These are phyloP conservation scores for Mallotus nudiflorus DNA, from an alignment of 345 rosid species.

Conservation along the genomic window DNA sequence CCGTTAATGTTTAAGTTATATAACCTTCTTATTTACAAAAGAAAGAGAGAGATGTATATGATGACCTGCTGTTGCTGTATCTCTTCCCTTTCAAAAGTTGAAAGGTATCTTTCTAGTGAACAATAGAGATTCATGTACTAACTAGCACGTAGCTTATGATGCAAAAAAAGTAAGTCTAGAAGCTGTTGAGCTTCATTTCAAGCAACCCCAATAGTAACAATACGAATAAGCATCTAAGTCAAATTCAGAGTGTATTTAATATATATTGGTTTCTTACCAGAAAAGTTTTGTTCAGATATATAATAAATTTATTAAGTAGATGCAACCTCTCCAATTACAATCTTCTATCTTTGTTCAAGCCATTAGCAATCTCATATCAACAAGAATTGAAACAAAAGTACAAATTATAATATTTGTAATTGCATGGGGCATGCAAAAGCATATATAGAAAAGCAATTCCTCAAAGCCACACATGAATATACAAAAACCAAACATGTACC, in stretches of 20 bases:
- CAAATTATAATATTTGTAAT: not conserved
- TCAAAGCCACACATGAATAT: not conserved
- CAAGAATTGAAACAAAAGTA: not conserved
- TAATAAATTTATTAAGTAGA: conserved; percentile 21
- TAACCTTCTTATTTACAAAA: too few relatives aligned
- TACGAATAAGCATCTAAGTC: conserved; percentile 11
- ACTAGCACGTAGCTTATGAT: conserved; percentile 22
- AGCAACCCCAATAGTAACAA: not conserved
- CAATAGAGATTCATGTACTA: not conserved
- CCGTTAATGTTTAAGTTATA: too few relatives aligned
- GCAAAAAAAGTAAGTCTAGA: conserved; percentile 22
- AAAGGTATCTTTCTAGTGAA: not conserved
- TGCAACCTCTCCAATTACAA: not conserved
- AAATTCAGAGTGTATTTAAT: conserved; percentile 1
- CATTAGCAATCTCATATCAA: not conserved
- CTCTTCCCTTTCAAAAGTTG: too few relatives aligned
- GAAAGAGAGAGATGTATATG: too few relatives aligned
- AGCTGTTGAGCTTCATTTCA: not conserved
- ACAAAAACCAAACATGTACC: not conserved
- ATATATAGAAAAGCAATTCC: not conserved
- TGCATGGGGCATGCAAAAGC: conserved; percentile 59
- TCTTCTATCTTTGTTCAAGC: not conserved
- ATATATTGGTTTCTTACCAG: conserved; percentile 31
- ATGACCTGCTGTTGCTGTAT: too few relatives aligned
- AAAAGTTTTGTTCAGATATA: conserved; percentile 26